Evolutionary conservation across 495 filamentous ascomycete genomes (phyloP).

Genomic region (Trichoderma reesei): DNA sequence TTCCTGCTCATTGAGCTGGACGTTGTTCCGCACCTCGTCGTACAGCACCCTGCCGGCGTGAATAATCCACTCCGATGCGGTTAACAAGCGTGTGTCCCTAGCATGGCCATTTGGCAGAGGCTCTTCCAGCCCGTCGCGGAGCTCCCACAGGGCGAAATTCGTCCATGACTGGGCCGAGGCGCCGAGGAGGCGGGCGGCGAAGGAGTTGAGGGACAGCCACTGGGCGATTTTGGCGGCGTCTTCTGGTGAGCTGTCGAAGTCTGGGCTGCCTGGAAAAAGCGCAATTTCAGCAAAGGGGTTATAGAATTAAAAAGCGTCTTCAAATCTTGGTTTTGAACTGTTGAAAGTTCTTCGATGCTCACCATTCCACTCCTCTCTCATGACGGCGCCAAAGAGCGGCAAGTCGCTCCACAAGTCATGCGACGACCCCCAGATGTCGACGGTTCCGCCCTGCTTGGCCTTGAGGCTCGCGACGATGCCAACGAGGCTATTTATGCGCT

Average conservation of each 20-base stretch:
- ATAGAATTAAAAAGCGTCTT: not conserved
- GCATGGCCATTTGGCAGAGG: not conserved
- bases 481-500: not conserved
- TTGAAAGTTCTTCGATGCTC: not conserved
- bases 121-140: constrained; percentile 2
- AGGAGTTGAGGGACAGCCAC: constrained; percentile 1
- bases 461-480: not conserved
- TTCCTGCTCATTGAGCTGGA: not conserved
- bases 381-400: not conserved
- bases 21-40: not conserved
- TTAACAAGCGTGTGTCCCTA: not conserved
- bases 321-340: not conserved
- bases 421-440: not conserved
- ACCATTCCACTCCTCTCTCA: constrained; percentile 10
- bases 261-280: not conserved
- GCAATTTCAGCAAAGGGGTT: not conserved
- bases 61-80: not conserved
- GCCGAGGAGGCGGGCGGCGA: constrained; percentile 9
- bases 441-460: not conserved
- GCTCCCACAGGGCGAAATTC: constrained; percentile 8
- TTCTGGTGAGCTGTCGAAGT: not conserved
- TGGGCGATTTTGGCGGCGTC: not conserved
- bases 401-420: not conserved
- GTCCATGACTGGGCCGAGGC: not conserved
- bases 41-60: constrained; percentile 3